Evolutionary conservation across 2,329 filamentous ascomycete species (phyloP).

Genomic region (Madurella fahalii): DNA sequence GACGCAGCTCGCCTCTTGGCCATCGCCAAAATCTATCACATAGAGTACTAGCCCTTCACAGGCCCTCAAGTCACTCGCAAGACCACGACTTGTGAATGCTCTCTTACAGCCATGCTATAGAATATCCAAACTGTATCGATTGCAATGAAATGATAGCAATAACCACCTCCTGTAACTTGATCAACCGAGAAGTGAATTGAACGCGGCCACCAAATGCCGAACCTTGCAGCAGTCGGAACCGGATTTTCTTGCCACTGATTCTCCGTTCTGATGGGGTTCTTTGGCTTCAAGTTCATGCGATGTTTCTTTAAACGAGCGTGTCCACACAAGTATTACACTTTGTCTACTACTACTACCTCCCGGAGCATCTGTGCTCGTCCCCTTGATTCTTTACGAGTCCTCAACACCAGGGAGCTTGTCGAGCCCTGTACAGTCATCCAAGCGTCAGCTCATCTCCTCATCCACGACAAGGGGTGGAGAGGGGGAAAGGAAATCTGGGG

Average conservation of each 20-base stretch:
- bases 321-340: neutral
- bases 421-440: constrained; percentile 12
- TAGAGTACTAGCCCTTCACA: no score
- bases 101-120: constrained; percentile 5
- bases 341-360: neutral
- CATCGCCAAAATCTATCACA: no score
- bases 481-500: neutral
- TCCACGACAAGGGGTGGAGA: neutral
- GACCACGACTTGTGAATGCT: neutral
- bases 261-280: neutral
- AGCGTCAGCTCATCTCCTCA: neutral
- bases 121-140: constrained; percentile 4
- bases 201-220: neutral
- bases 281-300: neutral
- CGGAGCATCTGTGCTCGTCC: neutral
- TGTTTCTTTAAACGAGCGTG: neutral
- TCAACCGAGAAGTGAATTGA: neutral
- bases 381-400: constrained; percentile 3
- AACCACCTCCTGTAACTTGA: neutral
- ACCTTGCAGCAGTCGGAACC: neutral
- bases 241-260: neutral
- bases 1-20: no score
- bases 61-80: no score
- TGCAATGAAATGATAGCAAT: neutral
- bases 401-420: constrained; percentile 13